A percentile compares a stretch with the other conserved stretches of the same genome.
Conservation (phyloP, 1,284 basidiomycete genomes). For the Athelia psychrophila region DNA sequence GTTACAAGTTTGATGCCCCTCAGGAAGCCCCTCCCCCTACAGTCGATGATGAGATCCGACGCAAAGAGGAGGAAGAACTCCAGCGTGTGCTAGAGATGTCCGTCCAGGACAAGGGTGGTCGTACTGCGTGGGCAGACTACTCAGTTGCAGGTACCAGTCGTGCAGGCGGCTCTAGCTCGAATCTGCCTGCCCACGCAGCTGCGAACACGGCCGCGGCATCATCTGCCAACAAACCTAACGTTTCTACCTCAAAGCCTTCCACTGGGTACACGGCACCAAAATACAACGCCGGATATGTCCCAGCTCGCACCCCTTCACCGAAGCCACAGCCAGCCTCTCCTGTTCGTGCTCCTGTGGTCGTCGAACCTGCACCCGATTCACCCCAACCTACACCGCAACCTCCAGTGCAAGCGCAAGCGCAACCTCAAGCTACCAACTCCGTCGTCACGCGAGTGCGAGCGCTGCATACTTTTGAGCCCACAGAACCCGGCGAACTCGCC, state of each 20-base stretch:
- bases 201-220: slow-evolving; percentile 17
- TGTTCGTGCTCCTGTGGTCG: slow-evolving; percentile 9
- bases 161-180: slow-evolving; percentile 37
- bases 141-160: slow-evolving; percentile 36
- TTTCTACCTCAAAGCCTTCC: slow-evolving; percentile 12
- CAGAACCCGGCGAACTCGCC: slow-evolving; percentile 88
- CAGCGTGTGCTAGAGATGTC: slow-evolving; percentile 88
- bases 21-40: slow-evolving; percentile 64
- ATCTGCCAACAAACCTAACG: slow-evolving; percentile 12
- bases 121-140: slow-evolving; percentile 48
- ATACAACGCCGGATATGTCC: slow-evolving; percentile 45
- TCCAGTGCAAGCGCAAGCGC: slow-evolving; percentile 19
- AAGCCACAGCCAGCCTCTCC: slow-evolving; percentile 23
- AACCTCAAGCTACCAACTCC: slow-evolving; percentile 26
- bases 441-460: slow-evolving; percentile 86
- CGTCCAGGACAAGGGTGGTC: slow-evolving; percentile 84
- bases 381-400: slow-evolving; percentile 18
- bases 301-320: slow-evolving; percentile 40
- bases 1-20: slow-evolving; percentile 68
- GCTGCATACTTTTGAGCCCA: slow-evolving; percentile 87
- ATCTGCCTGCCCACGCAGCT: slow-evolving; percentile 12
- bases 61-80: slow-evolving; percentile 90
- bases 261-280: slow-evolving; percentile 21
- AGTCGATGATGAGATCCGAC: slow-evolving; percentile 76
- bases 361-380: slow-evolving; percentile 9